Conservation (phyloP, 139 green algal genomes). For the Trebouxia sp. region DNA sequence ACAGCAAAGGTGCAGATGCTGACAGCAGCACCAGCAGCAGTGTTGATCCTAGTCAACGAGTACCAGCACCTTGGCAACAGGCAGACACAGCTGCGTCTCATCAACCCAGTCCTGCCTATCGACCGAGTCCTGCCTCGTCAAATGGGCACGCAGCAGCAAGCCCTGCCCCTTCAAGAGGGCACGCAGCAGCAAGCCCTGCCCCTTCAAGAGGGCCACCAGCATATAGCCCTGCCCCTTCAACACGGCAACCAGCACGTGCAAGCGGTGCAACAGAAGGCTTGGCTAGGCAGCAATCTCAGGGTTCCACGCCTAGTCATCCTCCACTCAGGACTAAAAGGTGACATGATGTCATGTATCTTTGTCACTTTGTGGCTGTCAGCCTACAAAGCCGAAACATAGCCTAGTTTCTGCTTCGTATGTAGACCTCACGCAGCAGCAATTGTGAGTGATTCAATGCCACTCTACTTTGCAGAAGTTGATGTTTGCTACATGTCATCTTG, state of each 20-base stretch:
- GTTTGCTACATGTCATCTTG: too few relatives aligned
- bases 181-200: background rate
- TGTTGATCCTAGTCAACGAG: slow-evolving; percentile 14
- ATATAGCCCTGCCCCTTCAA: background rate
- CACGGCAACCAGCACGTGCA: background rate
- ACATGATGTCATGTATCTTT: too few relatives aligned
- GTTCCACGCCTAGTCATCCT: background rate
- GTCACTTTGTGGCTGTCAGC: too few relatives aligned
- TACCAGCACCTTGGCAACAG: slow-evolving; percentile 1
- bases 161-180: background rate
- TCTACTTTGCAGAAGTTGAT: too few relatives aligned
- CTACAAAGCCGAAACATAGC: too few relatives aligned
- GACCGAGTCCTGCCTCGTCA: background rate
- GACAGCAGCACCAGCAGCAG: slow-evolving; percentile 15
- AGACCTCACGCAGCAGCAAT: too few relatives aligned
- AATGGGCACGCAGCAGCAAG: background rate
- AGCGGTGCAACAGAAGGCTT: background rate
- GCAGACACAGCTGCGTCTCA: slow-evolving; percentile 3
- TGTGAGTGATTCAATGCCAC: too few relatives aligned
- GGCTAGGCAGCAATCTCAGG: background rate
- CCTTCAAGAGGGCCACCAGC: background rate
- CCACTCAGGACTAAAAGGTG: background rate
- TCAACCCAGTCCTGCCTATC: background rate
- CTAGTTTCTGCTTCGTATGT: too few relatives aligned
- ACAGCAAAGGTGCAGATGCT: background rate